Conservation (phyloP, 116 monocot genomes). For the Thalassia testudinum region DNA sequence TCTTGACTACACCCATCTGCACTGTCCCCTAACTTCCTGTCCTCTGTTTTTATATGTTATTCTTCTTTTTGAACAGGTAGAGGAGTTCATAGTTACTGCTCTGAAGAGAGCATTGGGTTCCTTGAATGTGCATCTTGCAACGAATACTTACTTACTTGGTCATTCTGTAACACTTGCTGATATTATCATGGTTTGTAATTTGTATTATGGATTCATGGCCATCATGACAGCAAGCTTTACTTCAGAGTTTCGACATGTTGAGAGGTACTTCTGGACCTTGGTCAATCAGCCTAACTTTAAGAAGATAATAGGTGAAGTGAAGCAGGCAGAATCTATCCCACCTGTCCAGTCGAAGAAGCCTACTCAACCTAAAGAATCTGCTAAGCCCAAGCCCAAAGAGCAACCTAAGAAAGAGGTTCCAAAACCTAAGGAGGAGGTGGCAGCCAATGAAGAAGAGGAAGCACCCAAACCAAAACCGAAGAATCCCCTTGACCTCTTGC, state of each 20-base stretch:
- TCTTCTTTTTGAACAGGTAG: constrained; percentile 19
- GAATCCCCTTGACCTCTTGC: constrained; percentile 70
- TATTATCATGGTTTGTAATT: constrained; percentile 62
- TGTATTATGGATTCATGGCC: constrained; percentile 23
- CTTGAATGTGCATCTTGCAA: constrained; percentile 47
- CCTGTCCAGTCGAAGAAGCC: constrained; percentile 37
- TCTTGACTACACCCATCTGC: no score
- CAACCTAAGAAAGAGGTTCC: constrained; percentile 5
- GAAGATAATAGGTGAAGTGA: constrained; percentile 51
- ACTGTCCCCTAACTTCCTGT: no score
- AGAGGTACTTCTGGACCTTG: constrained; percentile 83
- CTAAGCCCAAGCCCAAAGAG: constrained; percentile 29
- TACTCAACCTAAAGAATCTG: constrained; percentile 30
- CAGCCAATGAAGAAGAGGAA: constrained; percentile 34
- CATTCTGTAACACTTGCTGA: constrained; percentile 65
- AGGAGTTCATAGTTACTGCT: constrained; percentile 35
- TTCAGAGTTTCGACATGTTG: constrained; percentile 64
- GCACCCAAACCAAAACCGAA: constrained; percentile 78
- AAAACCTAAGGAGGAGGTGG: constrained; percentile 30
- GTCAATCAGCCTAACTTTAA: constrained; percentile 70
- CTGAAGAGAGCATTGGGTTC: constrained; percentile 54
- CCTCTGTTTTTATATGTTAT: no score
- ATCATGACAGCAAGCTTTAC: constrained; percentile 65
- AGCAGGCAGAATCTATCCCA: constrained; percentile 49
- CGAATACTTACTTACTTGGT: constrained; percentile 68